Conservation (phyloP, 495 filamentous ascomycete genomes). For the Penicillium paradoxum region DNA sequence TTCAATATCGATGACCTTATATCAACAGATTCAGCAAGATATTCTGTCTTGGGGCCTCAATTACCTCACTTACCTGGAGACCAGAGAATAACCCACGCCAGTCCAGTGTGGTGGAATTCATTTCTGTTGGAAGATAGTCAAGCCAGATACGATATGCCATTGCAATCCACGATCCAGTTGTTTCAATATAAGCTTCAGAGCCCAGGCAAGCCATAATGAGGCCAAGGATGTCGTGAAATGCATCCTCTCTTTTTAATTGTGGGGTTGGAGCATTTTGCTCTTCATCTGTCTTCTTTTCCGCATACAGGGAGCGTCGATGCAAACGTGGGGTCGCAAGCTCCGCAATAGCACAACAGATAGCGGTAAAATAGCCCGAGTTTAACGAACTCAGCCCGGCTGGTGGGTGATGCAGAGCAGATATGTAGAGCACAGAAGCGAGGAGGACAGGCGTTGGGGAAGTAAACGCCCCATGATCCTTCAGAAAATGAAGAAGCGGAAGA, state of each 20-base stretch:
- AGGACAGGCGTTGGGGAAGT: conserved; percentile 32
- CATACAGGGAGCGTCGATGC: not conserved
- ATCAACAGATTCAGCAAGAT: not conserved
- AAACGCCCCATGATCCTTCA: conserved; percentile 31
- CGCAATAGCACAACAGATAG: conserved; percentile 33
- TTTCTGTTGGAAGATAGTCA: conserved; percentile 24
- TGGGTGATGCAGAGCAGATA: conserved; percentile 32
- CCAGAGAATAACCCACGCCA: conserved; percentile 37
- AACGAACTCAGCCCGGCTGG: conserved; percentile 24
- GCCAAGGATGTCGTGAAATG: conserved; percentile 36
- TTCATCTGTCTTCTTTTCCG: not conserved
- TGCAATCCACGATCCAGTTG: conserved; percentile 38
- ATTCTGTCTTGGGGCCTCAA: not conserved
- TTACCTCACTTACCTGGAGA: conserved; percentile 31
- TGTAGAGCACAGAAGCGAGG: conserved; percentile 38
- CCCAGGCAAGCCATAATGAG: conserved; percentile 40
- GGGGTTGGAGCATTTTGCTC: not conserved
- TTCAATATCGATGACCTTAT: conserved; percentile 39
- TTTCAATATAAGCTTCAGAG: conserved; percentile 34
- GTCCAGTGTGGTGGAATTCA: conserved; percentile 20
- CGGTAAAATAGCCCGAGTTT: conserved; percentile 29
- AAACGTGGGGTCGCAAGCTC: conserved; percentile 24
- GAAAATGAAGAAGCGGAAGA: conserved; percentile 37
- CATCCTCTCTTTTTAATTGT: conserved; percentile 4
- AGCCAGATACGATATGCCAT: conserved; percentile 38